Base-by-base conservation (phyloP, 2,329 filamentous ascomycete genomes). In the Exutisphaerella laricina region DNA sequence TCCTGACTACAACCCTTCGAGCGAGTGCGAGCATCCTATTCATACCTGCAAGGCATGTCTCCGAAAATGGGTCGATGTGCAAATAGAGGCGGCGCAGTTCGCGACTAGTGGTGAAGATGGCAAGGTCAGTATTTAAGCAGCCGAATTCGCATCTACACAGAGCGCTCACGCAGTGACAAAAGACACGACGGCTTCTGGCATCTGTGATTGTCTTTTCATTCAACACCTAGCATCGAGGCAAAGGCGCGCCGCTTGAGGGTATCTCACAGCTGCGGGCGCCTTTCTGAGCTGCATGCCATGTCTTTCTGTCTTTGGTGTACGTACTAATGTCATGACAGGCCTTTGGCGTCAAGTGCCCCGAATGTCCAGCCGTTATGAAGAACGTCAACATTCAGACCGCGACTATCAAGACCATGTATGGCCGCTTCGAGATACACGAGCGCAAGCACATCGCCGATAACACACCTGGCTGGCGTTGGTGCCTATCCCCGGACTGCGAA, bases 301-400 rank as follows among this genome's bases (percentile, higher is more conserved):
- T n/a, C n/a, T n/a, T n/a, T n/a, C n/a, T n/a, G n/a, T n/a, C n/a
- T n/a, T n/a, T n/a, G 23, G 6, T 26, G 23, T 26, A 26, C 6
- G 23, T 26, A 12, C 12, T 26, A 12, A 12, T 26, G 23, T 12
- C 6, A 26, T 6, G 23, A 26, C 23, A 26, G 12, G 58, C 72
- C 68, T 67, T 70, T 30, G 66, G 72, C 4, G 66, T 78, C 34
- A 59, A 59, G 22, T 79, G 76, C 39, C 73, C 74, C 0, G 68
- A 74, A 33, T 80, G 77, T 46, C 46, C 62, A 2, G 64, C 60
- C 20, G 50, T 59, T 1, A 61, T 80, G 12, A 55, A 62, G 13
- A 69, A 70, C 41, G 60, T 62, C 10, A 69, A 73, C 20, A 64
- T 79, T 2, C 60, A 68, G 50, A 56, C 59, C 0, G 71, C 68